Percentiles rank a stretch among this genome's conserved stretches.
These are phyloP conservation scores for Fraxinus pennsylvanica DNA, from an alignment of 257 asterid genomes.

Conservation along the genomic window DNA sequence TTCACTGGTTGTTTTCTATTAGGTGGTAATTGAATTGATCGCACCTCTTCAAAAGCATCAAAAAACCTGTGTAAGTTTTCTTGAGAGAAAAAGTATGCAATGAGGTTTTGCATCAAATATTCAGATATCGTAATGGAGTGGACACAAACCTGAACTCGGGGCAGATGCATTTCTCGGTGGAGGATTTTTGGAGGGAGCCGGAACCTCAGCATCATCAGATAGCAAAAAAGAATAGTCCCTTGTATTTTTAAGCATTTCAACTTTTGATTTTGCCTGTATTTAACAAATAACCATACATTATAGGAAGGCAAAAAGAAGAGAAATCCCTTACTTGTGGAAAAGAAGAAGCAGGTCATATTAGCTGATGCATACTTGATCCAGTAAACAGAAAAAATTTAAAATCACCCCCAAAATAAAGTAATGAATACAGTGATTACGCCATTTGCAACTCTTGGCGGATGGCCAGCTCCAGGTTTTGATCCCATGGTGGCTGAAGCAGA, in stretches of 20 bases:
- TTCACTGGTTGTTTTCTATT: constrained; percentile 39
- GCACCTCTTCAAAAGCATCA: constrained; percentile 76
- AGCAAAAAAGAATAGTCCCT: constrained; percentile 90
- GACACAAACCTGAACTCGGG: constrained; percentile 66
- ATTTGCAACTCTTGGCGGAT: constrained; percentile 46
- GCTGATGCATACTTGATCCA: not conserved
- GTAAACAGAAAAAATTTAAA: not conserved
- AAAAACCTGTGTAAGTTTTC: constrained; percentile 72
- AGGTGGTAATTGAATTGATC: constrained; percentile 40
- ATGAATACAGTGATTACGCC: constrained; percentile 46
- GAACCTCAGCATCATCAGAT: constrained; percentile 26
- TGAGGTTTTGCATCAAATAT: constrained; percentile 24
- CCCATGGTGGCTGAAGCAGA: constrained; percentile 41
- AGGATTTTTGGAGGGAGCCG: constrained; percentile 52
- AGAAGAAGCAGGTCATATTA: not conserved
- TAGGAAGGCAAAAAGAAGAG: constrained; percentile 7
- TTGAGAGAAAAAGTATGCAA: constrained; percentile 41
- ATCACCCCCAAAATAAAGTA: not conserved
- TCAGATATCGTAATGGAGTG: constrained; percentile 31
- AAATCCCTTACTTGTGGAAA: not conserved
- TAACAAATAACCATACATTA: constrained; percentile 7
- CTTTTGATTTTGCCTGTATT: constrained; percentile 62
- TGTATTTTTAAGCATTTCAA: constrained; percentile 67
- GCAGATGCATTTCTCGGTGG: constrained; percentile 47
- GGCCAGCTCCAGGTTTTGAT: constrained; percentile 45